Evolutionary conservation across 441 rosid genomes (phyloP).

Genomic region (Mallotus repandus): DNA sequence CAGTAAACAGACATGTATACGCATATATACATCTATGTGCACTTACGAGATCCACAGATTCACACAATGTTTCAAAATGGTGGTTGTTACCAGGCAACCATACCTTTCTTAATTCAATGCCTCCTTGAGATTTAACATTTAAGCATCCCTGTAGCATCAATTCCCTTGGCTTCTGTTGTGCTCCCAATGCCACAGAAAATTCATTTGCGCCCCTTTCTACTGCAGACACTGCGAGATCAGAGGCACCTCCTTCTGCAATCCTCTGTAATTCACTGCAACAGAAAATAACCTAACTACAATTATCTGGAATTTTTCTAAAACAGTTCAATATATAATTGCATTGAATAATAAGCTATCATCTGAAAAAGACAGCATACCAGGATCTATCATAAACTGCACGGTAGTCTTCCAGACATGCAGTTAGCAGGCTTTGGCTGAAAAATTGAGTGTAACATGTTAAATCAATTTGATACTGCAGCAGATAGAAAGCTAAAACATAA

Average conservation of each 20-base stretch:
- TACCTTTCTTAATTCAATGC: constrained; percentile 32
- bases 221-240: constrained; percentile 17
- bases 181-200: constrained; percentile 27
- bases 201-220: constrained; percentile 23
- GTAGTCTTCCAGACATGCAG: constrained; percentile 58
- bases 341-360: constrained; percentile 1
- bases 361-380: constrained; percentile 37
- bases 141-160: constrained; percentile 27
- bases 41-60: not conserved
- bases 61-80: not conserved
- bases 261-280: constrained; percentile 37
- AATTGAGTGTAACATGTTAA: constrained; percentile 19
- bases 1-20: not conserved
- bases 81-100: constrained; percentile 1
- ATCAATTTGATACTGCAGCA: not conserved
- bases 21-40: not conserved
- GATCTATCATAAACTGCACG: constrained; percentile 62
- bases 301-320: not conserved
- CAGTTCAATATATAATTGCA: constrained; percentile 5
- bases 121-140: constrained; percentile 20
- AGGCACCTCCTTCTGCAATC: constrained; percentile 33
- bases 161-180: constrained; percentile 29
- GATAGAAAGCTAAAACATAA: constrained; percentile 5
- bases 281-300: constrained; percentile 1
- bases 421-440: constrained; percentile 59